Base-by-base conservation (phyloP, 2,329 filamentous ascomycete genomes). In the Aurifilum marmelostoma region DNA sequence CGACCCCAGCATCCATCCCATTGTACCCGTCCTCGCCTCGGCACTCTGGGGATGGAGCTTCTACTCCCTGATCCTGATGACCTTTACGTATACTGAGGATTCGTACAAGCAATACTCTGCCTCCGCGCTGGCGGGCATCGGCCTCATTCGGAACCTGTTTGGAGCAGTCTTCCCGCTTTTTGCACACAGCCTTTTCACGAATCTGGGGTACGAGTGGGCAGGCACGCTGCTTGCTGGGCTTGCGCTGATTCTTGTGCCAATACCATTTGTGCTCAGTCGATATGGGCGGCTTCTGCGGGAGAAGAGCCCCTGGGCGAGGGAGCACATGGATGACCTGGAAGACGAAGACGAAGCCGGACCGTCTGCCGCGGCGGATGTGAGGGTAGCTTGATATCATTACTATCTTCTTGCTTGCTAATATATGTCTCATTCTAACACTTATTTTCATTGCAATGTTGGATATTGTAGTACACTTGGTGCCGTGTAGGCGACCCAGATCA, bases 41-140 rank as follows among this genome's bases (percentile, higher is more conserved):
- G 78, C 80, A 0, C 80, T 85, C 24, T 85, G 84, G 76, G 85
- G 84, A 0, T 83, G 82, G 76, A 81, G 79, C 5, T 84, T 85
- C 71, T 84, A 84, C 65, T 81, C 81, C 1, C 77, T 86, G 0
- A 85, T 85, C 61, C 76, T 85, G 3, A 83, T 83, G 77, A 82
- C 82, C 1, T 79, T 83, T 47, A 82, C 80, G 5, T 85, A 83
- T 69, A 83, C 82, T 2, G 82, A 84, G 66, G 83, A 84, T 69
- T 80, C 81, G 8, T 84, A 85, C 70, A 81, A 82, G 73, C 77
- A 79, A 2, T 79, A 77, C 63, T 79, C 77, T 6, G 81, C 81
- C 6, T 80, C 77, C 3, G 82, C 79, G 0, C 73, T 83, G 21
- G 82, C 82, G 3, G 81, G 79, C 2, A 79, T 81, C 21, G 78